These are phyloP conservation scores for Capsicum baccatum DNA, from an alignment of 257 asterid species.

Conservation along the genomic window DNA sequence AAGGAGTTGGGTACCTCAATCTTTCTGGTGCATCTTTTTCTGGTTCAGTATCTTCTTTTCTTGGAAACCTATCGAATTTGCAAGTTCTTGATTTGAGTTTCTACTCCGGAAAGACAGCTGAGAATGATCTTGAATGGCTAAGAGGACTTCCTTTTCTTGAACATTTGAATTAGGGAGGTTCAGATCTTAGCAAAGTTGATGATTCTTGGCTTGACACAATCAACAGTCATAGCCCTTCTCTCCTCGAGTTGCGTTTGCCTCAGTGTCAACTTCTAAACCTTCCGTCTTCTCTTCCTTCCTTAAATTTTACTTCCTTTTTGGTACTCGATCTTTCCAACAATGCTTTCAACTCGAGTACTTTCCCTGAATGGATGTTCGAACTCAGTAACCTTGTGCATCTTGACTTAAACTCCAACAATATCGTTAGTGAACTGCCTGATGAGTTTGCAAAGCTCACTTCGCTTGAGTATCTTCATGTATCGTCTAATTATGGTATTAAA, in stretches of 20 bases:
- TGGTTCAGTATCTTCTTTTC: constrained; percentile 37
- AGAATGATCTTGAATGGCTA: constrained; percentile 40
- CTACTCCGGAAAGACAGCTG: constrained; percentile 19
- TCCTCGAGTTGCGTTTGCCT: constrained; percentile 43
- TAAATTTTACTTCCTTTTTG: constrained; percentile 43
- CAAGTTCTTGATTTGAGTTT: constrained; percentile 42
- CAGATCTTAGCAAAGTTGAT: constrained; percentile 35
- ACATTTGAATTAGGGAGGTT: constrained; percentile 37
- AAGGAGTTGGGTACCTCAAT: constrained; percentile 39
- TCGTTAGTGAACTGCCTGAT: constrained; percentile 29
- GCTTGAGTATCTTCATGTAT: constrained; percentile 39
- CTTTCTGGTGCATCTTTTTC: constrained; percentile 45
- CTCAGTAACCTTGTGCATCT: constrained; percentile 37
- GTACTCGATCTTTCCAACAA: constrained; percentile 43
- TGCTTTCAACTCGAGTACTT: constrained; percentile 31
- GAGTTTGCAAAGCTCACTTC: constrained; percentile 33
- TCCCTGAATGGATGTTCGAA: constrained; percentile 44
- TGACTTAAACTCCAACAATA: constrained; percentile 28
- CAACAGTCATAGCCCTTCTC: constrained; percentile 36
- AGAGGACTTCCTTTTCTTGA: constrained; percentile 36
- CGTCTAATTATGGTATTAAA: constrained; percentile 31
- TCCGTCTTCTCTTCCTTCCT: constrained; percentile 37
- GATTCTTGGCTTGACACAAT: constrained; percentile 41
- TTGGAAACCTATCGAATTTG: constrained; percentile 39
- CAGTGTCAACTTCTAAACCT: constrained; percentile 38